Conservation (phyloP, 768 basidiomycete species). For the Flagelloscypha sp. region DNA sequence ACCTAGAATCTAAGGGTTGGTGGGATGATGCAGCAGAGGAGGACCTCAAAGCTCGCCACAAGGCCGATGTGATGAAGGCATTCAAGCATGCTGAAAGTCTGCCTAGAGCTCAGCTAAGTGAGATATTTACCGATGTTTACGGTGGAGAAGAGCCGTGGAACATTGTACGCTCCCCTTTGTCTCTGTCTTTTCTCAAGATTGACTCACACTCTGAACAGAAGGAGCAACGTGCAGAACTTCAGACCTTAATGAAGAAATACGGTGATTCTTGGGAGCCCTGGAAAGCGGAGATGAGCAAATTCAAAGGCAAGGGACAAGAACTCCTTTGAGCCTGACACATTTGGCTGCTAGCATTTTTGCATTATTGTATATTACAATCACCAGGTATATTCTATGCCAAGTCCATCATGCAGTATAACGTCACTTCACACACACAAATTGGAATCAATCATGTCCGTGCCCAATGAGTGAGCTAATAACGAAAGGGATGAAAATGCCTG, state of each 20-base stretch:
- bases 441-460: conserved; percentile 54
- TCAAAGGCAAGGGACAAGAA: conserved; percentile 65
- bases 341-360: background rate
- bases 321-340: conserved; percentile 19
- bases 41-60: conserved; percentile 57
- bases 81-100: conserved; percentile 72
- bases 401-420: too few relatives aligned
- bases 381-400: too few relatives aligned
- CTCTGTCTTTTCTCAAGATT: conserved; percentile 1
- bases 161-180: conserved; percentile 44
- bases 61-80: conserved; percentile 65
- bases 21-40: conserved; percentile 75
- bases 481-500: conserved; percentile 69
- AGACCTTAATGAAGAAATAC: conserved; percentile 71
- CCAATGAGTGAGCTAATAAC: conserved; percentile 50
- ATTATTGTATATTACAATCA: too few relatives aligned
- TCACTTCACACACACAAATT: too few relatives aligned
- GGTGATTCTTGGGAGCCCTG: conserved; percentile 84
- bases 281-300: conserved; percentile 69
- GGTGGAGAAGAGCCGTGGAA: conserved; percentile 81
- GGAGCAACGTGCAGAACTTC: conserved; percentile 79
- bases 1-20: conserved; percentile 77
- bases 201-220: conserved; percentile 34
- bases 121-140: conserved; percentile 84
- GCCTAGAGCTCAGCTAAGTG: conserved; percentile 60